phyloP scores from a whole-genome alignment of 108 stramenopile species.

The Aureococcus anophagefferens region DNA sequence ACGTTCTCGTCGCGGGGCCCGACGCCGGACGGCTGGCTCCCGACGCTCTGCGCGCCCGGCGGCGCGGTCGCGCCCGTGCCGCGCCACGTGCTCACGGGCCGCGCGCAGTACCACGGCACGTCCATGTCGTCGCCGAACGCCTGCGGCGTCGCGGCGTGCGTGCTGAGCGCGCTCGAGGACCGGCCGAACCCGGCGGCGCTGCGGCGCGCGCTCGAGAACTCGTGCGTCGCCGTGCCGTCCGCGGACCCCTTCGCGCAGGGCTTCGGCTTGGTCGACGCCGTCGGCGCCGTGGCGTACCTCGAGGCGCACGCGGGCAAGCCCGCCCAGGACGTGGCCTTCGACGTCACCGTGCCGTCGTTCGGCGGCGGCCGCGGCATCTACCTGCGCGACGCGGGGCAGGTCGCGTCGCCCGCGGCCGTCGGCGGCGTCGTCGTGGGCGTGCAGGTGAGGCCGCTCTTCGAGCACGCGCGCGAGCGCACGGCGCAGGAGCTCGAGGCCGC shows the following conservation, averaged over 20 bases:
- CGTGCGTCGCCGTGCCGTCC: conserved; percentile 10
- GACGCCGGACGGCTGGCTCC: conserved; percentile 63
- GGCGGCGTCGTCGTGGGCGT: not conserved
- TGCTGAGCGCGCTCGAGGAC: conserved; percentile 60
- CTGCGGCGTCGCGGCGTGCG: conserved; percentile 62
- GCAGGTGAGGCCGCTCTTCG: conserved; percentile 4
- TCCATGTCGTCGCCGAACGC: conserved; percentile 67
- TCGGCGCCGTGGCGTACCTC: not conserved
- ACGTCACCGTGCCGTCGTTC: not conserved
- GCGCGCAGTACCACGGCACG: conserved; percentile 74
- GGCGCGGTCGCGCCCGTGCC: conserved; percentile 78
- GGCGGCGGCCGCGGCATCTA: not conserved
- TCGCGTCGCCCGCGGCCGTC: not conserved
- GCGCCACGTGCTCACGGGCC: conserved; percentile 60
- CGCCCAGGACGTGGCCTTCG: conserved; percentile 1
- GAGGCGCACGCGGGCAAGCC: not conserved
- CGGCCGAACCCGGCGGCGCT: conserved; percentile 43
- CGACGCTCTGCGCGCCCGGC: conserved; percentile 71
- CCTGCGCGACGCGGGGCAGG: not conserved
- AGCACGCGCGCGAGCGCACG: not conserved
- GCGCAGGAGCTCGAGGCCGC: not conserved
- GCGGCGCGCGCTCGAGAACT: conserved; percentile 59
- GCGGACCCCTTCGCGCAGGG: conserved; percentile 7
- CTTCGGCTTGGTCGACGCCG: not conserved
- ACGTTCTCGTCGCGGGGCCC: conserved; percentile 78